Evolutionary conservation across 2,329 filamentous ascomycete genomes (phyloP).

Genomic region (Paecilomyces formosus): DNA sequence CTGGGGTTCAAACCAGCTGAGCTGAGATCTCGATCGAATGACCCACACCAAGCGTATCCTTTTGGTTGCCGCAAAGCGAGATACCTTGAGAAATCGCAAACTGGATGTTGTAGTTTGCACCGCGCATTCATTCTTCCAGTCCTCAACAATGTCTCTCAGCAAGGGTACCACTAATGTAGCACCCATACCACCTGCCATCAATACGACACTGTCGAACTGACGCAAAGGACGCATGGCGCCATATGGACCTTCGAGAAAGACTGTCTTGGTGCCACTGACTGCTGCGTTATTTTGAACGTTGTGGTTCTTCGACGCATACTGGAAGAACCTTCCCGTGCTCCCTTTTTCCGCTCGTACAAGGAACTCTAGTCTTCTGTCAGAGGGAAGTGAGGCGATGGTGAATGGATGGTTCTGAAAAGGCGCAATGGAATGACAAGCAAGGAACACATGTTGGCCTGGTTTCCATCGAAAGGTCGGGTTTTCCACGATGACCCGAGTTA

Average conservation of each 20-base stretch:
- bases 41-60: constrained; percentile 52
- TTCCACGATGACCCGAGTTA: constrained; percentile 50
- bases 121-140: constrained; percentile 31
- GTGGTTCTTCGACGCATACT: constrained; percentile 40
- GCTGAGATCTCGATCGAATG: constrained; percentile 46
- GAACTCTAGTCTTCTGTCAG: constrained; percentile 50
- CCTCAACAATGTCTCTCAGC: constrained; percentile 48
- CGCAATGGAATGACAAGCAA: constrained; percentile 50
- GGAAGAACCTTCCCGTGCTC: constrained; percentile 45
- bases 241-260: constrained; percentile 50
- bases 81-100: constrained; percentile 6
- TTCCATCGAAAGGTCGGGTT: constrained; percentile 52
- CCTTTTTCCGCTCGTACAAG: constrained; percentile 48
- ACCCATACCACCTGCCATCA: constrained; percentile 55
- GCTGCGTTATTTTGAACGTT: constrained; percentile 10
- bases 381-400: constrained; percentile 52
- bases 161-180: constrained; percentile 52
- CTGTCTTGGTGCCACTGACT: constrained; percentile 19
- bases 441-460: constrained; percentile 57
- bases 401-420: constrained; percentile 59
- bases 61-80: constrained; percentile 34
- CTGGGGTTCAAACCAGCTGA: constrained; percentile 47
- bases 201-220: constrained; percentile 54
- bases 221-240: constrained; percentile 44
- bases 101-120: not conserved